phyloP scores from a whole-genome alignment of 1,139 yeast species.

The Meyerozyma athensensis region DNA sequence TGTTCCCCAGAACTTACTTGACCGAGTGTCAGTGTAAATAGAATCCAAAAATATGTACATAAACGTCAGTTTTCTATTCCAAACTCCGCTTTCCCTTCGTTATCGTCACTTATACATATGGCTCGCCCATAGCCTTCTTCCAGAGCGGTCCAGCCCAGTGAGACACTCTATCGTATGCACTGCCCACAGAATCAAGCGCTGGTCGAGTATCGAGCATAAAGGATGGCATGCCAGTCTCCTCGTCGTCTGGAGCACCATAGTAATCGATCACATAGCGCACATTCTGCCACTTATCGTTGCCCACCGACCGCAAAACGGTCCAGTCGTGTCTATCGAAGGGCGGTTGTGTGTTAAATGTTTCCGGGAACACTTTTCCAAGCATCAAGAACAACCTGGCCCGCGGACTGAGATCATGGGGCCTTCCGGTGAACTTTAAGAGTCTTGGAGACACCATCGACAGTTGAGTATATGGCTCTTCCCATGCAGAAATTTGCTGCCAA shows the following conservation, averaged over 20 bases:
- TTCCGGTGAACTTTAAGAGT: slow-evolving; percentile 81
- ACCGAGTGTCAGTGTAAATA: slow-evolving; percentile 1
- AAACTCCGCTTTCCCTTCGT: background rate
- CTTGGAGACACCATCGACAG: slow-evolving; percentile 62
- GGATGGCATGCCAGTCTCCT: slow-evolving; percentile 80
- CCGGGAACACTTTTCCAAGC: slow-evolving; percentile 69
- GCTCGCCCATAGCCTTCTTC: slow-evolving; percentile 44
- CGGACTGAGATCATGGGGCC: slow-evolving; percentile 87
- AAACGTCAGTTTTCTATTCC: too few relatives aligned
- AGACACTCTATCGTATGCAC: slow-evolving; percentile 61
- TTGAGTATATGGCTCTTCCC: slow-evolving; percentile 69
- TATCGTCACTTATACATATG: slow-evolving; percentile 11
- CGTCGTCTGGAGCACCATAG: slow-evolving; percentile 90
- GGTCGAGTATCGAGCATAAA: slow-evolving; percentile 94
- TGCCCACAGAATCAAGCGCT: slow-evolving; percentile 68
- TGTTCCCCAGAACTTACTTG: slow-evolving; percentile 9
- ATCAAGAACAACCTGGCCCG: slow-evolving; percentile 69
- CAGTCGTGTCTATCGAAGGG: slow-evolving; percentile 99
- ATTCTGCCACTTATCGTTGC: slow-evolving; percentile 44
- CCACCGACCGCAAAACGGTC: slow-evolving; percentile 77
- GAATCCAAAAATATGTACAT: slow-evolving; percentile 4
- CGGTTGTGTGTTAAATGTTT: slow-evolving; percentile 65
- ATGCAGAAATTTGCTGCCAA: slow-evolving; percentile 87
- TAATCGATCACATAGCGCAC: slow-evolving; percentile 92
- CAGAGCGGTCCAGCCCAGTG: slow-evolving; percentile 46